Evolutionary conservation across 495 filamentous ascomycete genomes (phyloP).

Genomic region (Penicillium dipodomyicola): DNA sequence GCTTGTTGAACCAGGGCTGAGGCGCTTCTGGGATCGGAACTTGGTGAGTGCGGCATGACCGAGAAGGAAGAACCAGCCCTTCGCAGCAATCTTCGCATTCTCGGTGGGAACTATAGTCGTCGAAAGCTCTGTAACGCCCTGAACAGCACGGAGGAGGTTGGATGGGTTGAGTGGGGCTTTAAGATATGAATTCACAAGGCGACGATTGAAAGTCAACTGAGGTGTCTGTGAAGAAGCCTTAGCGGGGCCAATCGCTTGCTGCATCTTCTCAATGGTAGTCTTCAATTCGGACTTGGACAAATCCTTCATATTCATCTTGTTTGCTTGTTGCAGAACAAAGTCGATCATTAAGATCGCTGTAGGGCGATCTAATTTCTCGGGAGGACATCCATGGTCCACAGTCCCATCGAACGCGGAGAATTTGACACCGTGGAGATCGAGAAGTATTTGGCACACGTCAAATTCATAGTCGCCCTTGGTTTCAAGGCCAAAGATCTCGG

Average conservation of each 20-base stretch:
- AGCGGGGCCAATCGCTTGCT: constrained; percentile 61
- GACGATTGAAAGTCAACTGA: constrained; percentile 69
- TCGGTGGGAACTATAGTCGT: constrained; percentile 50
- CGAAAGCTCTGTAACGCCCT: constrained; percentile 66
- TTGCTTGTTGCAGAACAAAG: constrained; percentile 74
- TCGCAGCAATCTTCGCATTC: constrained; percentile 63
- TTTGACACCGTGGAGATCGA: constrained; percentile 81
- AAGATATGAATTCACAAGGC: constrained; percentile 71
- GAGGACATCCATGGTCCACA: constrained; percentile 70
- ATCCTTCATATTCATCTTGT: constrained; percentile 85
- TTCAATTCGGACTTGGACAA: constrained; percentile 86
- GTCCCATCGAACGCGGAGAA: constrained; percentile 66
- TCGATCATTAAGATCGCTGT: constrained; percentile 78
- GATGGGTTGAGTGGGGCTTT: constrained; percentile 79
- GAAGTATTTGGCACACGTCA: constrained; percentile 83
- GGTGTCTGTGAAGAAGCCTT: constrained; percentile 66
- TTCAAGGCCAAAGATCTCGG: constrained; percentile 66
- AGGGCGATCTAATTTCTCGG: constrained; percentile 70
- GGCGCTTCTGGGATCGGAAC: constrained; percentile 80
- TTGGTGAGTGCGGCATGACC: constrained; percentile 85
- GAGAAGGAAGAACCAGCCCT: constrained; percentile 89
- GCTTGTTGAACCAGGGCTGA: constrained; percentile 72
- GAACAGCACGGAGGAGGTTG: constrained; percentile 72
- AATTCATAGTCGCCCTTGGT: constrained; percentile 67
- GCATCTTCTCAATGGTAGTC: constrained; percentile 84